Percentiles rank a stretch among this genome's conserved stretches.
Evolutionary conservation across 176 grass and related monocot genomes (phyloP).

Genomic region (Rhynchospora tenuis): DNA sequence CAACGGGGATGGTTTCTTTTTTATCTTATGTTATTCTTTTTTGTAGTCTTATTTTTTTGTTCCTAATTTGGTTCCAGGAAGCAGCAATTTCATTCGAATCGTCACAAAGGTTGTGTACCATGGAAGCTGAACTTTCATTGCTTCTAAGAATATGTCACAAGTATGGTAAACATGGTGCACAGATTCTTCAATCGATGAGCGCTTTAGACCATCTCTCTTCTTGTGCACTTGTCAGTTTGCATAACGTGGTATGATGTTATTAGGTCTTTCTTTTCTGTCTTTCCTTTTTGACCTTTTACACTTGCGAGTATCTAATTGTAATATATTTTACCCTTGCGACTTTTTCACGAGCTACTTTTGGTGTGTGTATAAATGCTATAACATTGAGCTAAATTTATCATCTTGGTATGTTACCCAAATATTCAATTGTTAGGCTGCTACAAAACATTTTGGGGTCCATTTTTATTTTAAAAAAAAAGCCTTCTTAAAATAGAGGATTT

Average conservation of each 20-base stretch:
- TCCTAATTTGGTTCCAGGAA: constrained; percentile 43
- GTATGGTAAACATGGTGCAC: constrained; percentile 81
- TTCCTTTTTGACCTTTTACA: neutral
- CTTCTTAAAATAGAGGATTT: neutral
- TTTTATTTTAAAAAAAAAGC: neutral
- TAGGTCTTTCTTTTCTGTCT: neutral
- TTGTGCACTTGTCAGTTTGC: constrained; percentile 47
- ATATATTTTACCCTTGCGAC: neutral
- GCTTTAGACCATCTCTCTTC: constrained; percentile 83
- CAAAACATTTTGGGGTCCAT: neutral
- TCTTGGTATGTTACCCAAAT: neutral
- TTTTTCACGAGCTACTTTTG: neutral
- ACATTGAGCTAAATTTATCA: neutral
- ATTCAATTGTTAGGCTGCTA: constrained; percentile 17
- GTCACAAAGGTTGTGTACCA: constrained; percentile 59
- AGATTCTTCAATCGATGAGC: constrained; percentile 89
- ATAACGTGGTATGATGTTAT: constrained; percentile 46
- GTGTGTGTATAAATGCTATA: neutral
- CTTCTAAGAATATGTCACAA: constrained; percentile 82
- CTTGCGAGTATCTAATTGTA: neutral
- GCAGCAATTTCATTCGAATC: constrained; percentile 52
- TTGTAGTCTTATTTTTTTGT: neutral
- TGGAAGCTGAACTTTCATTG: constrained; percentile 84
- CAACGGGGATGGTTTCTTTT: neutral
- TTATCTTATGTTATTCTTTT: neutral